Evolutionary conservation across 2,329 filamentous ascomycete genomes (phyloP).

Genomic region (Calonectria multiphialidica): DNA sequence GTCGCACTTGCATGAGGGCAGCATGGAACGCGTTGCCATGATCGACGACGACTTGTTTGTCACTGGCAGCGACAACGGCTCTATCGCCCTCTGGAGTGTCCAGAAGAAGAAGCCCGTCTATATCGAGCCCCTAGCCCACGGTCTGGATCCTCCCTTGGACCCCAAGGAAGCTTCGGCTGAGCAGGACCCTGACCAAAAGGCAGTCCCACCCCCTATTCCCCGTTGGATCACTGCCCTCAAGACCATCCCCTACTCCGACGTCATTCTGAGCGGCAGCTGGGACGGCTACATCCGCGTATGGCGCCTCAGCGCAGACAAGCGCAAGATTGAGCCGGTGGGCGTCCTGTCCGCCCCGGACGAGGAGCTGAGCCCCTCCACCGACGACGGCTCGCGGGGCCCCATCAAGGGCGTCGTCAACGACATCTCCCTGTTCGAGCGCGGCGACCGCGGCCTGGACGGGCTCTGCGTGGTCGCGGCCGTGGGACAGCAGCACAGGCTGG

Average conservation of each 20-base stretch:
- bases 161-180: conserved; percentile 82
- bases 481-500: conserved; percentile 87
- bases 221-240: conserved; percentile 92
- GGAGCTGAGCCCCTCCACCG: conserved; percentile 36
- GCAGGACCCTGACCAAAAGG: conserved; percentile 68
- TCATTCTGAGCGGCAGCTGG: conserved; percentile 94
- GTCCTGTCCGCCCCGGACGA: conserved; percentile 63
- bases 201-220: conserved; percentile 75
- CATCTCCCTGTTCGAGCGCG: conserved; percentile 87
- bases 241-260: conserved; percentile 89
- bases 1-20: conserved; percentile 79
- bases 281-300: conserved; percentile 87
- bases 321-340: conserved; percentile 79
- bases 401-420: conserved; percentile 89
- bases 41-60: conserved; percentile 91
- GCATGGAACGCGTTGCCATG: conserved; percentile 91
- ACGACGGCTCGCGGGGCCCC: conserved; percentile 46
- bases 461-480: conserved; percentile 88
- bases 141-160: conserved; percentile 78
- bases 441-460: conserved; percentile 80
- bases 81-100: conserved; percentile 86
- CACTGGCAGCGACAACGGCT: conserved; percentile 92
- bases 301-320: conserved; percentile 87
- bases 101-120: conserved; percentile 96
- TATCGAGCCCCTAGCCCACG: conserved; percentile 85